phyloP scores from a whole-genome alignment of 441 rosid genomes.

The Erodium texanum region DNA sequence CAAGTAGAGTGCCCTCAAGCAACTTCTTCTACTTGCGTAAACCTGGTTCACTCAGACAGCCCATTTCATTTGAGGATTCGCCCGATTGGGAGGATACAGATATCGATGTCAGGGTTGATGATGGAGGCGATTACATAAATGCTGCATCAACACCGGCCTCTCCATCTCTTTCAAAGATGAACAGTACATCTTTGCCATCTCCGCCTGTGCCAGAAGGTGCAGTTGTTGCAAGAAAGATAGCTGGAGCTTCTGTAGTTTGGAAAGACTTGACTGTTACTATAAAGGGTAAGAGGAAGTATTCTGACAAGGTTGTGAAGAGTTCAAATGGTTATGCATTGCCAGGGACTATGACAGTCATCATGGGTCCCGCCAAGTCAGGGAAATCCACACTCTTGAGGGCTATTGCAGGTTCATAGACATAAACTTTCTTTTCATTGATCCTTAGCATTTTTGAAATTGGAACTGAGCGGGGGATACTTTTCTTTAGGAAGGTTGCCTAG shows the following conservation, averaged over 20 bases:
- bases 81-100: slow-evolving; percentile 99
- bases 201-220: slow-evolving; percentile 56
- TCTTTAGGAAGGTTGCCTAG: slow-evolving; percentile 70
- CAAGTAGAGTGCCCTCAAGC: slow-evolving; percentile 93
- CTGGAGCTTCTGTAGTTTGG: slow-evolving; percentile 92
- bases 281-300: slow-evolving; percentile 78
- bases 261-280: slow-evolving; percentile 89
- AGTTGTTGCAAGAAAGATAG: slow-evolving; percentile 56
- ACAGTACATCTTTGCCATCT: slow-evolving; percentile 80
- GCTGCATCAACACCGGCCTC: slow-evolving; percentile 62
- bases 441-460: not conserved
- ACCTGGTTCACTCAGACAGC: slow-evolving; percentile 83
- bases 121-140: slow-evolving; percentile 74
- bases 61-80: slow-evolving; percentile 95
- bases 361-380: slow-evolving; percentile 99
- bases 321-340: slow-evolving; percentile 94
- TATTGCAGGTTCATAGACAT: slow-evolving; percentile 60
- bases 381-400: slow-evolving; percentile 88
- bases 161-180: slow-evolving; percentile 77
- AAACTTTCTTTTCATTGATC: slow-evolving; percentile 6
- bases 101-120: slow-evolving; percentile 61
- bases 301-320: slow-evolving; percentile 86
- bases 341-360: slow-evolving; percentile 93
- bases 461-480: slow-evolving; percentile 19
- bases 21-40: slow-evolving; percentile 88